Evolutionary conservation across 257 asterid genomes (phyloP).

Genomic region (Anisodus acutangulus): DNA sequence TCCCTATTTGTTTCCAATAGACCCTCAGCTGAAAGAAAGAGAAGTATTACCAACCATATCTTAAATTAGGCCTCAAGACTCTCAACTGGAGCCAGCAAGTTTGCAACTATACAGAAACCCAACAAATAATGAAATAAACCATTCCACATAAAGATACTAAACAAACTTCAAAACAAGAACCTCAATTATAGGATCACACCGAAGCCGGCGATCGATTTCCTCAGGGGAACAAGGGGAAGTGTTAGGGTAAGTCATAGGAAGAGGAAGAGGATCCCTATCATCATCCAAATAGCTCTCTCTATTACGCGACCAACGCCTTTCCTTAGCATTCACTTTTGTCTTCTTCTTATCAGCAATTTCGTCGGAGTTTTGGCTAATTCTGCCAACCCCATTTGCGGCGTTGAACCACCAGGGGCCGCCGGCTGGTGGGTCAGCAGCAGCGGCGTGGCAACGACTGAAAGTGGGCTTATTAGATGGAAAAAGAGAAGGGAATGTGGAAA

Average conservation of each 20-base stretch:
- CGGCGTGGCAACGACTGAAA: conserved; percentile 46
- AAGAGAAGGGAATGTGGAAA: conserved; percentile 32
- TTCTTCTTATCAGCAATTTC: conserved; percentile 39
- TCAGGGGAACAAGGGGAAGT: conserved; percentile 64
- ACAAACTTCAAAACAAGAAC: conserved; percentile 29
- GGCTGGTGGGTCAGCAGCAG: conserved; percentile 50
- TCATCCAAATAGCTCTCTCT: conserved; percentile 81
- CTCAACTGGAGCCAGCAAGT: conserved; percentile 1
- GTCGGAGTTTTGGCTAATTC: conserved; percentile 46
- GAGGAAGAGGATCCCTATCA: conserved; percentile 72
- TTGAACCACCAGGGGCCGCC: conserved; percentile 50
- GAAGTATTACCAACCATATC: neutral
- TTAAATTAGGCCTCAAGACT: neutral
- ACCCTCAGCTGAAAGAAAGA: too few species aligned
- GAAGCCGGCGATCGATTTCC: conserved; percentile 69
- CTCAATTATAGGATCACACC: conserved; percentile 68
- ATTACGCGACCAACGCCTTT: conserved; percentile 74
- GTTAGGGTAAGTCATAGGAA: conserved; percentile 84
- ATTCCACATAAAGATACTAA: conserved; percentile 1
- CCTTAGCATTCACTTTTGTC: conserved; percentile 64
- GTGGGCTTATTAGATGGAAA: conserved; percentile 29
- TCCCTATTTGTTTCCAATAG: too few species aligned
- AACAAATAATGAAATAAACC: conserved; percentile 5
- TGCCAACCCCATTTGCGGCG: conserved; percentile 41
- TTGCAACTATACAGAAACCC: conserved; percentile 10